phyloP scores from a whole-genome alignment of 495 filamentous ascomycete species.

The Aspergillus nidulans region DNA sequence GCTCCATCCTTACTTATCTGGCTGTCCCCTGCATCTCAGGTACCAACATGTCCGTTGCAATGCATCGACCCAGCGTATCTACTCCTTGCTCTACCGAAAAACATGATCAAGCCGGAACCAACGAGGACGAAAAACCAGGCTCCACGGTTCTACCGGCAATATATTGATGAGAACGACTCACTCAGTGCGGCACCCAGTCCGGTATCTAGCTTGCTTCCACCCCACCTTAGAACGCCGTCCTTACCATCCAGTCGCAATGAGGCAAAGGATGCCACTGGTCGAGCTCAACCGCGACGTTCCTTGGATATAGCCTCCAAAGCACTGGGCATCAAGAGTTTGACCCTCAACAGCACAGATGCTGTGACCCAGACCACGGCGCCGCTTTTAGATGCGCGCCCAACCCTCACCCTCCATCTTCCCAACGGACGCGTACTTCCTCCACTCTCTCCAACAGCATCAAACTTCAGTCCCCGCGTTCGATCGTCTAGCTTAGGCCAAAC shows the following conservation, averaged over 20 bases:
- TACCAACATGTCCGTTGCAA: too few species aligned
- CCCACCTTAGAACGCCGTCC: not conserved
- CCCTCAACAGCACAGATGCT: not conserved
- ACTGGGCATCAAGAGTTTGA: not conserved
- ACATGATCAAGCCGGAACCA: not conserved
- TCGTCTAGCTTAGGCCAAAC: not conserved
- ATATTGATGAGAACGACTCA: not conserved
- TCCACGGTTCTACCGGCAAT: not conserved
- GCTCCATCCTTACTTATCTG: too few species aligned
- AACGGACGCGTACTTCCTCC: not conserved
- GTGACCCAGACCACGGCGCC: too few species aligned
- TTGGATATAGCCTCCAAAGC: not conserved
- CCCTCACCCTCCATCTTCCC: not conserved
- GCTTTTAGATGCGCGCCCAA: not conserved
- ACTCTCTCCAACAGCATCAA: not conserved
- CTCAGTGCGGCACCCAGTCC: not conserved
- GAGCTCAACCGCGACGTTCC: not conserved
- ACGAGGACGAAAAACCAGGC: not conserved
- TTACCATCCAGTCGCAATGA: not conserved
- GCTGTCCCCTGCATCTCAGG: not conserved
- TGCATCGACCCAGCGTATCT: not conserved
- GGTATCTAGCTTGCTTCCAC: not conserved
- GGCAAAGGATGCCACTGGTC: not conserved
- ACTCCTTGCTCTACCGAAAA: not conserved
- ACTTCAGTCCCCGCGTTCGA: not conserved